Base-by-base conservation (phyloP, 176 grass and related monocot genomes). In the Carex littledalei region DNA sequence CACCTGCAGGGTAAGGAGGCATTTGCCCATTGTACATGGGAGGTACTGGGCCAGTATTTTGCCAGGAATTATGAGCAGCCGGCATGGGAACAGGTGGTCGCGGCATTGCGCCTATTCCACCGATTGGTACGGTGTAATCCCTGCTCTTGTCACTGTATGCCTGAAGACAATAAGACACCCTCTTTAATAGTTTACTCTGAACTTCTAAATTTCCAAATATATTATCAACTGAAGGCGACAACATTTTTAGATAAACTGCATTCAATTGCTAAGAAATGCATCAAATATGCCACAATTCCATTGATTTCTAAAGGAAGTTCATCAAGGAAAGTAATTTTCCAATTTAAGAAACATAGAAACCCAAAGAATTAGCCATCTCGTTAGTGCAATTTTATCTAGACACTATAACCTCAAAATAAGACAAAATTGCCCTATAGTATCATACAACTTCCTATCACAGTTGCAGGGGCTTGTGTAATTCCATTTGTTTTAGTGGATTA, bases 121-220 rank as follows among this genome's bases (percentile, higher is more conserved):
- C 80, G 60, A 91, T 80, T 26, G 93, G 86, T 49, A 94, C 85
- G 15, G 97, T 99, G 87, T 96, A 99, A 82, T 99, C 97, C 83
- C 91, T 99, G 90, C 97, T 95, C 88, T 91, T 95, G 77, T 99
- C 97, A 92, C 87, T 94, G 58, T 99, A 90, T 75, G 91, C 90
- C 97, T 96, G 93, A 87, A 87, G 37, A 86, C 47, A 67, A 49
- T 80, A 65, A 68, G 71, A 70, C 58, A 57, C 18, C 43, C 47
- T 57, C 22, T 34, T 78, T 78, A 56, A 34, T 77, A 29, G 73
- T 77, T 77, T 55, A 20, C 11, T 77, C 73, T 16, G 6, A 78
- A 57, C 21, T 79, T 50, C 6, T 15, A 55, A 63, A 65, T 52
- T 80, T 52, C 41, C 10, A 54, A 18, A 62, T 54, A 62, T 14